These are phyloP conservation scores for Cubamyces sp. DNA, from an alignment of 768 basidiomycete genomes.

Conservation along the genomic window DNA sequence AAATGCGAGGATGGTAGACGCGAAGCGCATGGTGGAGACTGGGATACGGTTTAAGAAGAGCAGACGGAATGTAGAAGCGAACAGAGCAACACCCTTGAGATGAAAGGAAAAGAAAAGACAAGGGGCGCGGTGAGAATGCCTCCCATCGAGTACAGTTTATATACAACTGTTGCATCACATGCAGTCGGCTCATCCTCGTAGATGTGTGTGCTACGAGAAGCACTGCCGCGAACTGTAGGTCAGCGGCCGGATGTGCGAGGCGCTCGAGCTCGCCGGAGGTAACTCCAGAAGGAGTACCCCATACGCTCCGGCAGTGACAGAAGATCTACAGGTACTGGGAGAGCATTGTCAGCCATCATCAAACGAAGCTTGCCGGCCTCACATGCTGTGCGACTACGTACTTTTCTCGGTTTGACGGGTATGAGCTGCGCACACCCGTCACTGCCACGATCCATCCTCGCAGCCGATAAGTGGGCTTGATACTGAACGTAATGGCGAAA, in stretches of 20 bases:
- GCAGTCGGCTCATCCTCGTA: too few species aligned
- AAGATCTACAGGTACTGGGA: neutral
- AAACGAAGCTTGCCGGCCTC: neutral
- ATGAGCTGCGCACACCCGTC: too few species aligned
- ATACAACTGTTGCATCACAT: neutral
- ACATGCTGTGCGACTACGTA: neutral
- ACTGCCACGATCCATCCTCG: too few species aligned
- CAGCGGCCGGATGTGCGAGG: neutral
- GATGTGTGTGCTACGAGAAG: too few species aligned
- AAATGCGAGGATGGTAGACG: conserved; percentile 1
- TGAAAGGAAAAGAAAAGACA: neutral
- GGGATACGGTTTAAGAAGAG: neutral
- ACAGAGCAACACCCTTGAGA: neutral
- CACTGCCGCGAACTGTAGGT: too few species aligned
- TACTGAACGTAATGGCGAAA: too few species aligned
- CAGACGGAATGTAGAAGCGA: neutral
- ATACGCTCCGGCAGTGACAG: neutral
- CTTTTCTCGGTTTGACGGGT: neutral
- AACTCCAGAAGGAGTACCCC: neutral
- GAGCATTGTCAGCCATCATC: neutral
- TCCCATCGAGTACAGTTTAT: neutral
- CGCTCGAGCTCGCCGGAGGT: neutral
- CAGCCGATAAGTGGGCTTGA: too few species aligned
- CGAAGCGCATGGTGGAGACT: conserved; percentile 8
- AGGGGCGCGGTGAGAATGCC: neutral